Evolutionary conservation across 148 eudicot genomes (phyloP).

Genomic region (Heliamphora exappendiculata): DNA sequence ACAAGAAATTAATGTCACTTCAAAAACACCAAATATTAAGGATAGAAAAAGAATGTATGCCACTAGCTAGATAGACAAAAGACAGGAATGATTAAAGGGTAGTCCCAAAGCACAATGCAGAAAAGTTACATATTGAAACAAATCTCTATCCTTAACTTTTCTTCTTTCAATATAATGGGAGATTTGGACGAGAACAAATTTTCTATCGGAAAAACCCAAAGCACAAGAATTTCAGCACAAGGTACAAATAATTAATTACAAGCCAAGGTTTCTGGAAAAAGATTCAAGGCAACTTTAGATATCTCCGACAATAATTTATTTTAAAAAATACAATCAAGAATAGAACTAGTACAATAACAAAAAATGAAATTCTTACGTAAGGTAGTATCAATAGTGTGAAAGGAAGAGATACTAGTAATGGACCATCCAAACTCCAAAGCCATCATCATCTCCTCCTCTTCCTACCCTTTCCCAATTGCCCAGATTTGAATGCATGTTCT

Average conservation of each 20-base stretch:
- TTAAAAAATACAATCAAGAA: neutral
- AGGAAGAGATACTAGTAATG: neutral
- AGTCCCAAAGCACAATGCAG: neutral
- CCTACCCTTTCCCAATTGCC: slow-evolving; percentile 79
- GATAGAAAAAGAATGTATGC: neutral
- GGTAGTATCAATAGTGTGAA: neutral
- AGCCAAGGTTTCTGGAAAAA: neutral
- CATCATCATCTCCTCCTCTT: slow-evolving; percentile 43
- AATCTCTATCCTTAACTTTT: neutral
- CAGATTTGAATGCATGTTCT: slow-evolving; percentile 86
- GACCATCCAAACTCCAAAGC: neutral
- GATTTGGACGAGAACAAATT: neutral
- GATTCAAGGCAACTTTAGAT: neutral
- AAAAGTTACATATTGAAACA: neutral
- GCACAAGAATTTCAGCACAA: neutral
- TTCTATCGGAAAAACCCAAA: neutral
- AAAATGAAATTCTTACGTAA: neutral
- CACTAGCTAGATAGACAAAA: neutral
- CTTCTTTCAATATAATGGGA: neutral
- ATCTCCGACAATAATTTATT: neutral
- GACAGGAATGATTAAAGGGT: neutral
- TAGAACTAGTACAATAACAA: neutral
- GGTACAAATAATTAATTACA: neutral
- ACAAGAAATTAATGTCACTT: neutral
- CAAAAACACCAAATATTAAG: neutral